phyloP scores from a whole-genome alignment of 164 flowering plant genomes.

The Platanus orientalis region DNA sequence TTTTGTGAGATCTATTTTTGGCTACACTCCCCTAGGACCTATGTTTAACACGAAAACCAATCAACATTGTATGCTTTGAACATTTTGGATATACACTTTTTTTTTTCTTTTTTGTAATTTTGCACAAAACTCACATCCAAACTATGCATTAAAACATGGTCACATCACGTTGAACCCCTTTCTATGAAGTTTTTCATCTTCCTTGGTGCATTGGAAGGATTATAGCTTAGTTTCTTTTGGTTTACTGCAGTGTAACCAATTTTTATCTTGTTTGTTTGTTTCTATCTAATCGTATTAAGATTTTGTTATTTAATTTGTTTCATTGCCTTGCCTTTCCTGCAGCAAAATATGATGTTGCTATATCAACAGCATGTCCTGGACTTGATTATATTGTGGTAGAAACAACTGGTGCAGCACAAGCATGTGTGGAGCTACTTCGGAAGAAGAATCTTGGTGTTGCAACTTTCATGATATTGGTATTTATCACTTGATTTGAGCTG shows the following conservation, averaged over 20 bases:
- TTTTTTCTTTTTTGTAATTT: no score
- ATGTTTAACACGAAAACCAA: no score
- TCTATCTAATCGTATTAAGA: background rate
- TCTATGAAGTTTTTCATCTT: no score
- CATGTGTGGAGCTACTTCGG: constrained; percentile 89
- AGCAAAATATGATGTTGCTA: constrained; percentile 92
- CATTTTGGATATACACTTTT: no score
- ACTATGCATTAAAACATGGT: no score
- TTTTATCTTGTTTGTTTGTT: background rate
- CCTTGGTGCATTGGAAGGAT: background rate
- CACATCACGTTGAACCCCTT: no score
- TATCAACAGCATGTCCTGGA: constrained; percentile 91
- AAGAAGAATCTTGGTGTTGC: constrained; percentile 83
- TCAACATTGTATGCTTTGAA: no score
- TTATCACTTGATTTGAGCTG: background rate
- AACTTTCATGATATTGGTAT: constrained; percentile 97
- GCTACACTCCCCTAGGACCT: no score
- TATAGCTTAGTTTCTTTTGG: background rate
- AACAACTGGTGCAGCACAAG: constrained; percentile 84
- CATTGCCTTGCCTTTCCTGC: constrained; percentile 27
- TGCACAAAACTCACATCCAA: no score
- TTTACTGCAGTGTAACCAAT: background rate
- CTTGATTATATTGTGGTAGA: constrained; percentile 96
- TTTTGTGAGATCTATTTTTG: no score
- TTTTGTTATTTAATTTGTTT: background rate